Percentiles rank a stretch among this genome's conserved stretches.
Conservation (phyloP, 2,329 filamentous ascomycete genomes). For the Lecanicillium sp. region DNA sequence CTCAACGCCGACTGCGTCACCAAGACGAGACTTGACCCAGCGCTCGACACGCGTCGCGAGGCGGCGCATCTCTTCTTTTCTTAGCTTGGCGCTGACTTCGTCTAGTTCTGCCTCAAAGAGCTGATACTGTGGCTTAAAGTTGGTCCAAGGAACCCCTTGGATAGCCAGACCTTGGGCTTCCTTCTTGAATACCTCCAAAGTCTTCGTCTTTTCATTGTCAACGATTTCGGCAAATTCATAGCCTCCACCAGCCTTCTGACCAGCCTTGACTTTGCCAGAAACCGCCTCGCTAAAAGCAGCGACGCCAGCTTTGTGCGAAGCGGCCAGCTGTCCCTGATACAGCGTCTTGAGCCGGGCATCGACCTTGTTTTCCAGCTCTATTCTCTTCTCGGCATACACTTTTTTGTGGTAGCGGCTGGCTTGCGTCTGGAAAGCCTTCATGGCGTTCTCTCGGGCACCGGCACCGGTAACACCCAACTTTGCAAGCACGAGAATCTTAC, state of each 20-base stretch:
- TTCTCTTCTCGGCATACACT: constrained; percentile 78
- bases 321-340: constrained; percentile 79
- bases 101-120: constrained; percentile 88
- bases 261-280: constrained; percentile 74
- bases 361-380: constrained; percentile 78
- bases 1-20: constrained; percentile 81
- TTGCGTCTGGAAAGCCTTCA: constrained; percentile 81
- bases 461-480: constrained; percentile 70
- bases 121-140: constrained; percentile 70
- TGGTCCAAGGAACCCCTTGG: constrained; percentile 76
- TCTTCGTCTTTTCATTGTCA: constrained; percentile 67
- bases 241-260: constrained; percentile 80
- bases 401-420: constrained; percentile 95
- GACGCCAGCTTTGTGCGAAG: constrained; percentile 84
- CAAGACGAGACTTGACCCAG: constrained; percentile 82
- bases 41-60: constrained; percentile 85
- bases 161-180: constrained; percentile 70
- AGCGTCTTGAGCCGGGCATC: constrained; percentile 82
- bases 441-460: constrained; percentile 58
- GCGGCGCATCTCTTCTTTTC: constrained; percentile 93
- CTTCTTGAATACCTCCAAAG: constrained; percentile 64
- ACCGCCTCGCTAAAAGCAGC: constrained; percentile 81
- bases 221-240: constrained; percentile 98
- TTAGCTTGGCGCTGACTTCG: constrained; percentile 72
- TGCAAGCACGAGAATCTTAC: constrained; percentile 62